Base-by-base conservation (phyloP, 495 filamentous ascomycete genomes). In the Polyplosphaeria fusca region DNA sequence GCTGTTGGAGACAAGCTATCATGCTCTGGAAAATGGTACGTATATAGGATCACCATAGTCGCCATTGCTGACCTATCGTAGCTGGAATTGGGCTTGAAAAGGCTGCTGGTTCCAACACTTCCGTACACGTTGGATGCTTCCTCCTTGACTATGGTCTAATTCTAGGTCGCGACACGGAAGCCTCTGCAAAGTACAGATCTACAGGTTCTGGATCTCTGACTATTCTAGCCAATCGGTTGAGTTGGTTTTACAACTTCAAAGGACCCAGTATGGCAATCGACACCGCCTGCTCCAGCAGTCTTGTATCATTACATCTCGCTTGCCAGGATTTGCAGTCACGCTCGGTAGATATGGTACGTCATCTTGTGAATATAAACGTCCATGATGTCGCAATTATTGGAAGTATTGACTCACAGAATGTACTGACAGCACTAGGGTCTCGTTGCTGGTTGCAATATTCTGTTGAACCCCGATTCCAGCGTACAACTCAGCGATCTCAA, bases 241-340 rank as follows among this genome's bases (percentile, higher is more conserved):
- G 41, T 27, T 63, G 47, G 46, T 58, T 52, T 23, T 63, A 41
- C 41, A 24, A 58, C 30, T 24, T 52, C 4, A 20, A 30, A 1
- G 60, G 60, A 16, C 52, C 60, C 5, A 60, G 57, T 28, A 14
- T 53, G n/a, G 19, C 56, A 4, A 23, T 63, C 24, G 47, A 63
- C 24, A 63, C 60, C 4, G 60, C 54, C 1, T 63, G 60, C 30
- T 63, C 60, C 3, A 25, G 27, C 25, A 49, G 60, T 16, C 30
- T 63, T n/a, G 46, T 58, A 11, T 43, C 54, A 9, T 23, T 63
- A 9, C 46, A 63, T 52, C 35, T 42, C 7, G 60, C 60, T 13
- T 57, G 53, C 35, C 53, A 58, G n/a, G 19, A 37, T 44, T 32
- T 54, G 23, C 37, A 42, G 19, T 42, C 39, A 12, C 11, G 39